Percentiles rank a stretch among this genome's conserved stretches.
These are phyloP conservation scores for Trichoderma orchidacearum DNA, from an alignment of 495 filamentous ascomycete species.

Conservation along the genomic window DNA sequence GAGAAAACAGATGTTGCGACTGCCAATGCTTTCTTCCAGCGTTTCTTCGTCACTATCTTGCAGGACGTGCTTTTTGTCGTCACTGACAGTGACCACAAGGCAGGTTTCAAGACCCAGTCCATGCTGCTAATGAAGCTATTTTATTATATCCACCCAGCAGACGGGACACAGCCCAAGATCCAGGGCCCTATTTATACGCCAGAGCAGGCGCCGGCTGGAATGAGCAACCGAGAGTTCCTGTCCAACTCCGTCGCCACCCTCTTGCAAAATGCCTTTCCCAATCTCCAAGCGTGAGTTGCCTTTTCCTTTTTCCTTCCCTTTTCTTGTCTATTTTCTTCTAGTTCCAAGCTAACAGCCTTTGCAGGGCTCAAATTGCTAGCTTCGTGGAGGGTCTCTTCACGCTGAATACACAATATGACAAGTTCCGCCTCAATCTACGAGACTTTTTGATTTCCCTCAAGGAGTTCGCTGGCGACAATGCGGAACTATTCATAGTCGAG, in stretches of 20 bases:
- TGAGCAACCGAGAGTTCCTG: constrained; percentile 78
- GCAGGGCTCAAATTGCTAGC: constrained; percentile 67
- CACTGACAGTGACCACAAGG: constrained; percentile 96
- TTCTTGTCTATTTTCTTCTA: too few relatives aligned
- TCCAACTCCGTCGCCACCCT: constrained; percentile 70
- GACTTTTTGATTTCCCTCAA: constrained; percentile 96
- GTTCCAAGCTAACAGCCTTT: constrained; percentile 20
- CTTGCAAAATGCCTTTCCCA: constrained; percentile 84
- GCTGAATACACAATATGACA: constrained; percentile 63
- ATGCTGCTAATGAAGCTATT: constrained; percentile 92
- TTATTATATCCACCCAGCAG: constrained; percentile 62
- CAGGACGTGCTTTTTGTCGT: constrained; percentile 98
- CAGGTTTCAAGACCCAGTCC: constrained; percentile 94
- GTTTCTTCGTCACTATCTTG: constrained; percentile 87
- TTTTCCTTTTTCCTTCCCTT: neutral
- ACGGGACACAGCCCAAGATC: constrained; percentile 60
- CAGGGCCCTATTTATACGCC: constrained; percentile 82
- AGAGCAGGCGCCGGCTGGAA: constrained; percentile 65
- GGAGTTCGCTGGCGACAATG: constrained; percentile 86
- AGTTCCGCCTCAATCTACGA: constrained; percentile 86
- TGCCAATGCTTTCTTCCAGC: constrained; percentile 89
- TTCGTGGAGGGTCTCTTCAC: constrained; percentile 84
- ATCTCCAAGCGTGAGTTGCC: constrained; percentile 75
- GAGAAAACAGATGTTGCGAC: constrained; percentile 73
- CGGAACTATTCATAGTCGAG: constrained; percentile 91